Base-by-base conservation (phyloP, 1,284 basidiomycete genomes). In the Tremellales sp. region DNA sequence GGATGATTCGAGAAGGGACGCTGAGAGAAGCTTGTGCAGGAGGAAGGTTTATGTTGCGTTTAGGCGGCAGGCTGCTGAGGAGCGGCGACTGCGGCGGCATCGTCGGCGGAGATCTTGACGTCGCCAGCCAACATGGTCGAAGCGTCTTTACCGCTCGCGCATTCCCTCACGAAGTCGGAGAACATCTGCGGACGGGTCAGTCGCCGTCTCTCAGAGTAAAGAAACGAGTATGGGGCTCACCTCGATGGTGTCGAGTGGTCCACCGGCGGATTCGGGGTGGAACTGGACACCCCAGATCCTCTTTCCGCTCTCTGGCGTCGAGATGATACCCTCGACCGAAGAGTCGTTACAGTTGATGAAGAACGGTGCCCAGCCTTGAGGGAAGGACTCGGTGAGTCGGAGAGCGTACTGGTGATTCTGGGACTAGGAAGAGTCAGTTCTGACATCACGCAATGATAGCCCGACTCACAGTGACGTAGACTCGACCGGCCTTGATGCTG, bases 341-440 rank as follows among this genome's bases (percentile, higher is more conserved):
- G 90, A 93, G 75, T 94, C 75, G 70, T 96, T 96, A 76, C 89
- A 94, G 76, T 96, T 96, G 77, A 96, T 92, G 79, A 96, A 96
- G 81, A 93, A 94, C 0, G 91, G 91, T 60, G 93, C 90, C 90
- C 89, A 97, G 21, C 90, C 93, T 52, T 80, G 77, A 24, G 92
- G 92, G 85, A 96, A 96, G 3, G 89, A 85, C 65, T 97, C 92
- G 53, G 87, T 84, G 46, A 97, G 77, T 67, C 84, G 86, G 56
- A 96, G 77, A n/a, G 93, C 93, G 71, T 97, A 97, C 66, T 97
- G 91, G 74, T 93, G 87, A 73, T 93, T 92, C 81, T 92, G 89
- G 60, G 69, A 72, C 57, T 67, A 43, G 1, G 37, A 10, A n/a
- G 13, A 39, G 36, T 39, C 11, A 39, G 36, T 39, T 17, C 10